phyloP scores from a whole-genome alignment of 2,329 filamentous ascomycete species.

The Parafenestella ontariensis region DNA sequence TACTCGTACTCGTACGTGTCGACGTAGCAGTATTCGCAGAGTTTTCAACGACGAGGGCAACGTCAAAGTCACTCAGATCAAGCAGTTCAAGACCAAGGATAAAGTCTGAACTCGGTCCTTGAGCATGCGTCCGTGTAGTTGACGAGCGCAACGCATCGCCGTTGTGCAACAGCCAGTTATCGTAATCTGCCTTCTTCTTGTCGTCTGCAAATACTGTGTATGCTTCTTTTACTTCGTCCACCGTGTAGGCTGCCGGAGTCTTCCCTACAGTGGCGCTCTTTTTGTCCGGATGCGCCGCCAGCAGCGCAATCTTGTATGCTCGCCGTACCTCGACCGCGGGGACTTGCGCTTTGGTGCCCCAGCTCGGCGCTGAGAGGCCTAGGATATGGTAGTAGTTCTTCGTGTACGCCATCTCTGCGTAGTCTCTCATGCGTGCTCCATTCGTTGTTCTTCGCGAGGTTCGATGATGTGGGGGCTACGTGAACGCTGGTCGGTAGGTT shows the following conservation, averaged over 20 bases:
- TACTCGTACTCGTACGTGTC: background rate
- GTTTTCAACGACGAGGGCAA: slow-evolving; percentile 4
- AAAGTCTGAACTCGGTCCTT: slow-evolving; percentile 9
- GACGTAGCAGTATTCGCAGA: background rate
- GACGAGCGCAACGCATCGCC: background rate
- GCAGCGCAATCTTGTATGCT: slow-evolving; percentile 65
- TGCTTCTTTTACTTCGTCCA: slow-evolving; percentile 67
- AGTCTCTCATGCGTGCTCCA: background rate
- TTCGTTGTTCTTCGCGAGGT: background rate
- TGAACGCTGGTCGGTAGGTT: background rate
- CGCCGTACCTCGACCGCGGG: slow-evolving; percentile 16
- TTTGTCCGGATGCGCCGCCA: slow-evolving; percentile 68
- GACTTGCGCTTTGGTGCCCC: slow-evolving; percentile 2
- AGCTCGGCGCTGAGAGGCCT: slow-evolving; percentile 19
- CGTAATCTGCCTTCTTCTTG: slow-evolving; percentile 52
- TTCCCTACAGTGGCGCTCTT: slow-evolving; percentile 47
- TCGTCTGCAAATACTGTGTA: slow-evolving; percentile 62
- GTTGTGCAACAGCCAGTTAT: slow-evolving; percentile 26
- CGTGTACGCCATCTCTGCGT: slow-evolving; percentile 27
- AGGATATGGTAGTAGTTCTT: slow-evolving; percentile 43
- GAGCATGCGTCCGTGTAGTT: background rate
- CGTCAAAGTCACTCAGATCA: slow-evolving; percentile 61
- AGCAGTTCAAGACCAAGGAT: slow-evolving; percentile 62
- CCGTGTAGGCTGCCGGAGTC: slow-evolving; percentile 43
- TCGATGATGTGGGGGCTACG: background rate